Evolutionary conservation across 208 protist genomes (phyloP), one percentile per base, ranked within the genome.

Genomic region (Leishmania gerbilli): DNA sequence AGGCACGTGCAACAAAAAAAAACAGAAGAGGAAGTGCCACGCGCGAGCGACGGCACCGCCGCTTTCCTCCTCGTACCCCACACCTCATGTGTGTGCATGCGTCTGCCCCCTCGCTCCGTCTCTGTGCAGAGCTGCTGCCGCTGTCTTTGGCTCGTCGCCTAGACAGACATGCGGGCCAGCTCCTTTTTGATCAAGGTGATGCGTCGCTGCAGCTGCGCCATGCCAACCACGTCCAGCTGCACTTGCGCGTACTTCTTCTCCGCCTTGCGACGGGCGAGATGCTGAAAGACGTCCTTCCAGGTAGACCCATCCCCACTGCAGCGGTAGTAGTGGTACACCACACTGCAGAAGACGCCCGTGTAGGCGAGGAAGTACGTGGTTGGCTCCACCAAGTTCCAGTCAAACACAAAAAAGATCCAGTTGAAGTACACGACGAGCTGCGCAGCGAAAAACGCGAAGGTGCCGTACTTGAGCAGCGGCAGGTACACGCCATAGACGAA

Each of bases 361-460:
- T 96, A 93, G 45, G 82, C 88, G 31, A 97, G 19, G 71, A 97
- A 97, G 83, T 94, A 97, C 17, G 94, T 97, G 40, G 91, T 93
- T 21, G 94, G 94, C 77, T 97, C 94, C 21, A 96, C 88, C 67
- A 96, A 69, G 80, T 96, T 95, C 94, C 94, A 97, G 71, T 97
- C 94, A 74, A 97, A 97, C 17, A 95, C 87, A 42, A 97, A 80
- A 72, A 97, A 97, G 53, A 96, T 91, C 92, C 92, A 96, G 81
- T 91, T 89, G 78, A 96, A 94, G 76, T 94, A 89, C 37, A 97
- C 84, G 7, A 86, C 81, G 71, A 97, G 92, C 78, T 96, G 91
- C 47, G 80, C 2, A 0, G 82, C 55, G n/a, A 95, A 78, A 40
- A 93, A 68, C 11, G 82, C 79, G 77, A 94, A 81, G 74, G 68